Conservation (phyloP, 768 basidiomycete genomes). For the Trametes cingulata region DNA sequence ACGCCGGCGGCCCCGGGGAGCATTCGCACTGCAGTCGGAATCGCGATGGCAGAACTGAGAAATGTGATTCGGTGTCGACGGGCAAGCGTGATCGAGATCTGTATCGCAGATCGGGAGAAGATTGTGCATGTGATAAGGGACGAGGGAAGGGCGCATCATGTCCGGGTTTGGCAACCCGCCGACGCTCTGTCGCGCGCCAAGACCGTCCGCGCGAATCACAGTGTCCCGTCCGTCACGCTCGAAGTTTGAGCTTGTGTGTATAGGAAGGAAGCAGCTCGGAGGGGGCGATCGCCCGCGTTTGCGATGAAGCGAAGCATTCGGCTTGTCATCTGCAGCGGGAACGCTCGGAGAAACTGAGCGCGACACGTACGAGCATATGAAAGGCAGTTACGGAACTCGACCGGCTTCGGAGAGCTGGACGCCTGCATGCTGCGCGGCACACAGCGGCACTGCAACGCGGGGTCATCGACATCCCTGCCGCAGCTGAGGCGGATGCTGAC, state of each 20-base stretch:
- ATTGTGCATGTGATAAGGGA: constrained; percentile 9
- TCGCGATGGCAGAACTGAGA: no score
- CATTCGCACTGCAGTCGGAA: no score
- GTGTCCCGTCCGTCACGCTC: background rate
- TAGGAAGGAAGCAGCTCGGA: background rate
- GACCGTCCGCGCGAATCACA: background rate
- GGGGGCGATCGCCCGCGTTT: background rate
- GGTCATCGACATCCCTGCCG: background rate
- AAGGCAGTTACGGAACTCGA: background rate
- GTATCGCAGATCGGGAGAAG: background rate
- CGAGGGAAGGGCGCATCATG: background rate
- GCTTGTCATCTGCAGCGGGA: background rate
- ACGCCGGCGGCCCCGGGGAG: no score
- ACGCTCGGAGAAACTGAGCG: constrained; percentile 2
- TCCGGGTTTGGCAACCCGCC: background rate
- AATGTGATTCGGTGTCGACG: no score
- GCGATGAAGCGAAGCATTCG: background rate
- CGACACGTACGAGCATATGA: background rate
- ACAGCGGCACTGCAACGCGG: no score
- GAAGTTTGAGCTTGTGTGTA: no score
- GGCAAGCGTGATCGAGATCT: background rate
- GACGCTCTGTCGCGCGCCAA: background rate
- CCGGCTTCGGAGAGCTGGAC: background rate
- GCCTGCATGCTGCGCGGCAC: background rate
- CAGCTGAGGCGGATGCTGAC: background rate